phyloP scores from a whole-genome alignment of 805 yeast genomes.

The Kodamaea nitidulidarum region DNA sequence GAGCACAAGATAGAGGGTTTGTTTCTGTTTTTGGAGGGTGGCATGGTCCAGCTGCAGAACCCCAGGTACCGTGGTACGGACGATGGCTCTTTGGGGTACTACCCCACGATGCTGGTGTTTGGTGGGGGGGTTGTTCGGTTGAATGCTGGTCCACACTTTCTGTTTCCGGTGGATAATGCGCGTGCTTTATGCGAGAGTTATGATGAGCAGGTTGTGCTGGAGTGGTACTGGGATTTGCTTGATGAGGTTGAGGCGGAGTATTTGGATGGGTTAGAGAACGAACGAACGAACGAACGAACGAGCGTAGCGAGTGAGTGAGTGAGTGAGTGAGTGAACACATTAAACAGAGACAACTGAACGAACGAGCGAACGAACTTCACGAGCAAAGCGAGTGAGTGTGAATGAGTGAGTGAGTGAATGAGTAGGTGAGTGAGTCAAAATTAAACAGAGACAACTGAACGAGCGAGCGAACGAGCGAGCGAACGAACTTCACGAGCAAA shows the following conservation, averaged over 20 bases:
- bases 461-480: no score
- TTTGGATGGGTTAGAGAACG: slow-evolving; percentile 35
- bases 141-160: slow-evolving; percentile 65
- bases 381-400: no score
- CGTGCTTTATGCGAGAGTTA: slow-evolving; percentile 58
- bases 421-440: no score
- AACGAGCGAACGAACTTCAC: no score
- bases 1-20: slow-evolving; percentile 67
- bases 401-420: no score
- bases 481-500: no score
- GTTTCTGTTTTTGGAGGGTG: slow-evolving; percentile 56
- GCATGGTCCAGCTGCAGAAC: slow-evolving; percentile 31
- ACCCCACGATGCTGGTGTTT: slow-evolving; percentile 83
- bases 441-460: no score
- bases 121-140: slow-evolving; percentile 72
- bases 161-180: slow-evolving; percentile 31
- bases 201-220: slow-evolving; percentile 71
- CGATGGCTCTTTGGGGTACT: slow-evolving; percentile 87
- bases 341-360: no score
- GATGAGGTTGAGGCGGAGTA: slow-evolving; percentile 75
- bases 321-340: no score
- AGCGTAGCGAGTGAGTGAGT: no score
- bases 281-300: background rate
- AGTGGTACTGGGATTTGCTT: slow-evolving; percentile 73
- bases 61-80: slow-evolving; percentile 47